Base-by-base conservation (phyloP, 108 stramenopile genomes). In the Cylindrotheca fusiformis region DNA sequence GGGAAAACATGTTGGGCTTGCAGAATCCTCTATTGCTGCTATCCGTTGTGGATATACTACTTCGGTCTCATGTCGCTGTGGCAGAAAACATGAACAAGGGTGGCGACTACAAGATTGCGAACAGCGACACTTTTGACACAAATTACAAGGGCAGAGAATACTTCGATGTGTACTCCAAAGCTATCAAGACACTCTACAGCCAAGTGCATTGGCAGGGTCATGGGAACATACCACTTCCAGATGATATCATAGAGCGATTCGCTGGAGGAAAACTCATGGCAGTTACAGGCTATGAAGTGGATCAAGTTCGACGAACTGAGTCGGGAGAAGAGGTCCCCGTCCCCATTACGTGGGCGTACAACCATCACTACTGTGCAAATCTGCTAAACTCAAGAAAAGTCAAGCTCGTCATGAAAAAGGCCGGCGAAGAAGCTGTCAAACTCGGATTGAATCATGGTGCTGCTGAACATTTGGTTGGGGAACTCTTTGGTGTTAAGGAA, bases 341-440 rank as follows among this genome's bases (percentile, higher is more conserved):
- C 12, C 77, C 77, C 25, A 73, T 78, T 51, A 73, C 68, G 6
- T 69, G 68, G 67, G 72, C 77, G 14, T 78, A 78, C 68, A 78
- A 78, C 41, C 77, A 78, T 58, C 77, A 78, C 50, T 78, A 69
- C 63, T 24, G 29, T 47, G 72, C 66, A 24, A 47, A 45, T 57
- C 17, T 67, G 3, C 18, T 67, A 3, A 58, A 52, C 24, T 48
- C 26, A 23, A 54, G 27, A 23, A 22, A 20, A 6, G 8, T 22
- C 14, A 32, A 32, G 45, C 19, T 69, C 44, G 48, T 59, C 18
- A 29, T 46, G 27, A 32, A 56, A 22, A 5, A 45, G 14, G 29
- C 36, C 6, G 23, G 4, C 2, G 26, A 46, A 10, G 30, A 32
- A 4, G 12, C 20, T 14, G 26, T 23, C 18, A 26, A 26, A 47